Conservation (phyloP, 2,329 filamentous ascomycete species). For the Clonostachys sp. region DNA sequence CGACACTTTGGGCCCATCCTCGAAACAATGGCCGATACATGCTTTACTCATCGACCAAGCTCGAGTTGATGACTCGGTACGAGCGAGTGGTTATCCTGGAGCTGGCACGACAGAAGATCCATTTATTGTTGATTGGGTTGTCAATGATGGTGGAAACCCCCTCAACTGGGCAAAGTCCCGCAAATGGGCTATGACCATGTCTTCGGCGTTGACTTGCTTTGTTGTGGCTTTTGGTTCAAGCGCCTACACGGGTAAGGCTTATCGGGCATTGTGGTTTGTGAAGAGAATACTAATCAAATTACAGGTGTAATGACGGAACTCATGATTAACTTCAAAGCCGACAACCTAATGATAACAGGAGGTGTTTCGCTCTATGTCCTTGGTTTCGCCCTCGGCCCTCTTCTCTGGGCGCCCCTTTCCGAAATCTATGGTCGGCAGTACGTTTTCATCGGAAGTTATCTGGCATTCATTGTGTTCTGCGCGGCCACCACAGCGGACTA, state of each 20-base stretch:
- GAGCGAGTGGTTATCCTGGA: slow-evolving; percentile 38
- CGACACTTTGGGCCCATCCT: too few relatives aligned
- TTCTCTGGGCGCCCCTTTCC: slow-evolving; percentile 39
- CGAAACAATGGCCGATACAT: too few relatives aligned
- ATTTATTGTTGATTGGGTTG: slow-evolving; percentile 59
- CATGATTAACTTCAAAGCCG: too few relatives aligned
- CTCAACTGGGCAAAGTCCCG: slow-evolving; percentile 45
- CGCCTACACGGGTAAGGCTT: slow-evolving; percentile 43
- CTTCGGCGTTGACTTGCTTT: slow-evolving; percentile 58
- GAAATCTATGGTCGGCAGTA: slow-evolving; percentile 48
- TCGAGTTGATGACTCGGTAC: slow-evolving; percentile 44
- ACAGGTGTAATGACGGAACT: too few relatives aligned
- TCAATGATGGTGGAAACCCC: slow-evolving; percentile 60
- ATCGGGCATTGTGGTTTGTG: background rate
- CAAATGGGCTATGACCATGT: slow-evolving; percentile 60
- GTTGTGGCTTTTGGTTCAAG: slow-evolving; percentile 61
- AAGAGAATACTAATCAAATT: too few relatives aligned
- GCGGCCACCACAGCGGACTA: slow-evolving; percentile 21
- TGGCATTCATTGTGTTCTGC: slow-evolving; percentile 22
- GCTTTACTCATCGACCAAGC: slow-evolving; percentile 30
- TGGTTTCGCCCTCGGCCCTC: slow-evolving; percentile 44
- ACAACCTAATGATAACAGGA: too few relatives aligned
- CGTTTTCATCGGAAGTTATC: slow-evolving; percentile 36
- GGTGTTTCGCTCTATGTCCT: slow-evolving; percentile 16
- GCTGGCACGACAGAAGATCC: slow-evolving; percentile 59